Evolutionary conservation across 768 basidiomycete species (phyloP).

Genomic region (Tylopilus felleus): DNA sequence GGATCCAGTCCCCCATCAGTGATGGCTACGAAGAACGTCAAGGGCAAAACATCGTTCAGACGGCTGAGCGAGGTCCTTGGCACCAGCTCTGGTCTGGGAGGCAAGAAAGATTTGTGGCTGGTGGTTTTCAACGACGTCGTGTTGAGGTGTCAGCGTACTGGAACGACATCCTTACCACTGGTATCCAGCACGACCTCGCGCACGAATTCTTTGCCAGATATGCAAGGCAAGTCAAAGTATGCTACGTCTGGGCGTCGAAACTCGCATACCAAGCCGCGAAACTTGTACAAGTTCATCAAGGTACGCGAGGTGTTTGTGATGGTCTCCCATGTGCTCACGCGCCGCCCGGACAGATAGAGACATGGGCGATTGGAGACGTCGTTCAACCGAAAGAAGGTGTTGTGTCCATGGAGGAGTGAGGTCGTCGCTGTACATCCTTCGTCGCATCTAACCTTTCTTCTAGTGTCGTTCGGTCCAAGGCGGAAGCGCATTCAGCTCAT

Average conservation of each 20-base stretch:
- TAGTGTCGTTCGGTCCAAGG: slow-evolving; percentile 71
- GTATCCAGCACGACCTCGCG: slow-evolving; percentile 64
- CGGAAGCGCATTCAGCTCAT: slow-evolving; percentile 51
- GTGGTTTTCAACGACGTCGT: slow-evolving; percentile 96
- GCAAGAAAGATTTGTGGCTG: slow-evolving; percentile 90
- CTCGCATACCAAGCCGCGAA: slow-evolving; percentile 78
- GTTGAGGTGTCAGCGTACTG: slow-evolving; percentile 84
- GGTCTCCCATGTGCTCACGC: slow-evolving; percentile 1
- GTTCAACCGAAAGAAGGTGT: slow-evolving; percentile 76
- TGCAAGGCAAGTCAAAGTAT: slow-evolving; percentile 81
- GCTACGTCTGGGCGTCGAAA: slow-evolving; percentile 76
- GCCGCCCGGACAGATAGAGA: slow-evolving; percentile 64
- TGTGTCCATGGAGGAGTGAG: slow-evolving; percentile 90
- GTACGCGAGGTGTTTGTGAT: slow-evolving; percentile 36
- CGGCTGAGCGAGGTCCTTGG: slow-evolving; percentile 87
- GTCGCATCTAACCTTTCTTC: slow-evolving; percentile 6
- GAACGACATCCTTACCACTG: slow-evolving; percentile 81
- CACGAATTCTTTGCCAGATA: slow-evolving; percentile 76
- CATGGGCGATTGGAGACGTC: slow-evolving; percentile 79
- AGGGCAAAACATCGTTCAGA: slow-evolving; percentile 84
- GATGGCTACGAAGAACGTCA: slow-evolving; percentile 51
- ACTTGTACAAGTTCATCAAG: slow-evolving; percentile 92
- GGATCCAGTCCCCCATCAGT: slow-evolving; percentile 36
- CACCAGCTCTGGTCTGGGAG: slow-evolving; percentile 47
- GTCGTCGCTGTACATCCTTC: slow-evolving; percentile 10